These are phyloP conservation scores for Curvularia verruculosa DNA, from an alignment of 2,329 filamentous ascomycete genomes.

Conservation along the genomic window DNA sequence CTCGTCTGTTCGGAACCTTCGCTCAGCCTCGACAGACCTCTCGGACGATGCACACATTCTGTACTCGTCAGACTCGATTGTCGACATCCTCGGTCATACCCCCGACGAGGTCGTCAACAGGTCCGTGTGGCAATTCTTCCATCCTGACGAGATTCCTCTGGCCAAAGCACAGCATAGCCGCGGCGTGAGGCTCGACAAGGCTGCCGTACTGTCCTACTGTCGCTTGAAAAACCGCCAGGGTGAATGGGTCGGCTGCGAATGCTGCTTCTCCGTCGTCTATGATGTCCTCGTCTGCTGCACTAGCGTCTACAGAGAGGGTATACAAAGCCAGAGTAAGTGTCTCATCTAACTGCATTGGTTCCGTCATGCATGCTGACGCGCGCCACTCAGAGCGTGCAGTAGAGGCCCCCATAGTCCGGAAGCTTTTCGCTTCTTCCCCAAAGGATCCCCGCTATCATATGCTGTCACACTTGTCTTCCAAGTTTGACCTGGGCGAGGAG, in stretches of 20 bases:
- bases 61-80: conserved; percentile 82
- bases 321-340: conserved; percentile 74
- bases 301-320: conserved; percentile 73
- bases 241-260: conserved; percentile 80
- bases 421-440: conserved; percentile 80
- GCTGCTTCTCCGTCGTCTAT: conserved; percentile 87
- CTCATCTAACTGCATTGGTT: not conserved
- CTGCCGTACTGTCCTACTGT: conserved; percentile 81
- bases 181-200: conserved; percentile 79
- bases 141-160: conserved; percentile 78
- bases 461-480: conserved; percentile 82
- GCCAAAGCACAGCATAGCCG: conserved; percentile 75
- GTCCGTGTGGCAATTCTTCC: conserved; percentile 86
- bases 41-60: conserved; percentile 77
- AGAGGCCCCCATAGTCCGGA: conserved; percentile 78
- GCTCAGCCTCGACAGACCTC: conserved; percentile 62
- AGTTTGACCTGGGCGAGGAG: conserved; percentile 67
- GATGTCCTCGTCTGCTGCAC: conserved; percentile 86
- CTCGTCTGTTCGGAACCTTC: conserved; percentile 9
- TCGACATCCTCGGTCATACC: conserved; percentile 80
- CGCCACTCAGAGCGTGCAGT: conserved; percentile 70
- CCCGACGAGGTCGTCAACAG: conserved; percentile 76
- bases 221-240: conserved; percentile 71
- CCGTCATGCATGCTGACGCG: conserved; percentile 13
- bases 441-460: conserved; percentile 87